A percentile compares a stretch with the other conserved stretches of the same genome.
These are phyloP conservation scores for Pelargonium citronellum DNA, from an alignment of 441 rosid genomes.

Conservation along the genomic window DNA sequence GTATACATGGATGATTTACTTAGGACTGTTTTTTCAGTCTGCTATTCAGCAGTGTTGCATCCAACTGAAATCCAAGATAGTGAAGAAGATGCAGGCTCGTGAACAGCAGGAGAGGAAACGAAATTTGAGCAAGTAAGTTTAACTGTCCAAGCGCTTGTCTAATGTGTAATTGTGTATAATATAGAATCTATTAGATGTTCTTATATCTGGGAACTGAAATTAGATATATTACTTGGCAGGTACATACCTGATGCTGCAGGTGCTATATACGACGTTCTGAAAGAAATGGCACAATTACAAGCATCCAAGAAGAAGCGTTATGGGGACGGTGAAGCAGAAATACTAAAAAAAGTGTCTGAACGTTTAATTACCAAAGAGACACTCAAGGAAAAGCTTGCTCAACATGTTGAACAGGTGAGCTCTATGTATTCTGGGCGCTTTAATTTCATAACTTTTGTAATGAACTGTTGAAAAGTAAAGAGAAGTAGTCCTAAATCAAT, in stretches of 20 bases:
- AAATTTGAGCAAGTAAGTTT: constrained; percentile 71
- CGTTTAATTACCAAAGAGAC: constrained; percentile 62
- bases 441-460: neutral
- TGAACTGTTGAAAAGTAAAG: neutral
- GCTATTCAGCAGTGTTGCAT: constrained; percentile 93
- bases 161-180: neutral
- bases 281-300: constrained; percentile 58
- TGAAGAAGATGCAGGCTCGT: constrained; percentile 77
- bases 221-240: constrained; percentile 36
- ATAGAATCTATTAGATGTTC: neutral
- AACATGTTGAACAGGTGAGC: constrained; percentile 83
- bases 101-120: constrained; percentile 94
- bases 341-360: constrained; percentile 54
- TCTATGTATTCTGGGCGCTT: neutral
- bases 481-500: neutral
- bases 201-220: constrained; percentile 8
- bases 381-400: constrained; percentile 60
- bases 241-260: constrained; percentile 79
- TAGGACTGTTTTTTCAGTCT: constrained; percentile 45
- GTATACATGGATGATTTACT: constrained; percentile 15
- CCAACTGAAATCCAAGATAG: constrained; percentile 86
- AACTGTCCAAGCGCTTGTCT: neutral
- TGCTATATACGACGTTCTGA: constrained; percentile 70
- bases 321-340: constrained; percentile 43
- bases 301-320: constrained; percentile 53